Percentiles rank a stretch among this genome's conserved stretches.
Conservation (phyloP, 495 filamentous ascomycete species). For the Entonaema liquescens region DNA sequence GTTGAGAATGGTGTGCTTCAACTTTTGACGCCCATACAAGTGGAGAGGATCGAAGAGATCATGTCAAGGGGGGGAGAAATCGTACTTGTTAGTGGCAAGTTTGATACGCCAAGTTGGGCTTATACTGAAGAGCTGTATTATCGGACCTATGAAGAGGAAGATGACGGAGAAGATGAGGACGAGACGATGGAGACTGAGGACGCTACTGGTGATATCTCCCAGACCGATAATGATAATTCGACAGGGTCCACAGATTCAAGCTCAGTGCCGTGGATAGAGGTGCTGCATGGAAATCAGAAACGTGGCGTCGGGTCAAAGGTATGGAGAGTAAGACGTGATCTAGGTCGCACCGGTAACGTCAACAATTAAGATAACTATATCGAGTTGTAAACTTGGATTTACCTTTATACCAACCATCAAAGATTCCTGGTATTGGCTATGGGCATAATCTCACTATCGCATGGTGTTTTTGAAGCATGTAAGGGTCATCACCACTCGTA, state of each 20-base stretch:
- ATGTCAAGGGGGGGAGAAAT: conserved; percentile 48
- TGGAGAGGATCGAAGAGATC: conserved; percentile 42
- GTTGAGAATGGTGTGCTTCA: conserved; percentile 54
- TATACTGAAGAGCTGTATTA: conserved; percentile 61
- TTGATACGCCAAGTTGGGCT: conserved; percentile 67
- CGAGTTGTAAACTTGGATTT: background rate
- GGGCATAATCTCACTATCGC: no score
- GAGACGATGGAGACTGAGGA: conserved; percentile 38
- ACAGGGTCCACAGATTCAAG: conserved; percentile 26
- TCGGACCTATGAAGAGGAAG: conserved; percentile 30
- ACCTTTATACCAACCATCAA: no score
- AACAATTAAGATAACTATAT: conserved; percentile 16
- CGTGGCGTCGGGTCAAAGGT: conserved; percentile 59
- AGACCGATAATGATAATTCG: conserved; percentile 8
- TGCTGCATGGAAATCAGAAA: conserved; percentile 57
- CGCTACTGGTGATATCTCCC: conserved; percentile 13
- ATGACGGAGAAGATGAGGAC: conserved; percentile 29
- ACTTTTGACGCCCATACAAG: conserved; percentile 59
- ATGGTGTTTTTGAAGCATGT: background rate
- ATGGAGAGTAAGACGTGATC: conserved; percentile 64
- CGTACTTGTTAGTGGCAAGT: conserved; percentile 65
- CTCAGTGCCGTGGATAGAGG: conserved; percentile 61
- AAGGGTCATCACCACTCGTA: background rate
- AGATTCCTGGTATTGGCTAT: no score
- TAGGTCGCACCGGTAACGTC: conserved; percentile 48